Evolutionary conservation across 257 asterid species (phyloP), one percentile per base, ranked within the genome.

Genomic region (Scutellaria barbata): DNA sequence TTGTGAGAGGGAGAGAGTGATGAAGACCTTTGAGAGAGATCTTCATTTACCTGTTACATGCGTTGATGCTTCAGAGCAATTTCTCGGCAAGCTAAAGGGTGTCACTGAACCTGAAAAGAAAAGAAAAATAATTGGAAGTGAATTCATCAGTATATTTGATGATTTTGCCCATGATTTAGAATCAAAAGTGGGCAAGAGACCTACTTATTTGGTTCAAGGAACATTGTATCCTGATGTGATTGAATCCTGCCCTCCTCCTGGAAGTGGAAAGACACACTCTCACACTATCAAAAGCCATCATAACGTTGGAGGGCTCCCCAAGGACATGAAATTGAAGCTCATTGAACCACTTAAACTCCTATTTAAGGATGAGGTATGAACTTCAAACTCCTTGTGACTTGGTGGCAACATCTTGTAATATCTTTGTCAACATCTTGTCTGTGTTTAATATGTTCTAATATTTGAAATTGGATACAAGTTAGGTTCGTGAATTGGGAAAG

Each of bases 241-340:
- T 41, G 98, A 95, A 78, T 95, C 99, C 43, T 95, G 97, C 77
- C 98, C 98, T 0, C 99, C 99, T 51, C 99, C 99, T 59, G 99
- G 99, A 74, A 95, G 92, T 74, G 97, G 96, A 73, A 85, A 90
- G 76, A 88, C 96, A 33, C 99, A 92, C 86, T 95, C 99, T 22
- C 99, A 95, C 79, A 95, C 99, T 8, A 95, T 95, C 80, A 95
- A 95, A 81, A 92, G 98, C 65, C 99, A 95, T 68, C 99, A 95
- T 65, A 95, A 92, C 42, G 99, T 92, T 6, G 98, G 98, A 69
- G 99, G 99, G 68, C 95, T 95, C 41, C 99, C 99, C 2, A 92
- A 92, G 82, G 94, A 95, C 83, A 95, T 95, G 99, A 90, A 95
- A 65, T 71, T 95, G 81, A 92, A 88, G 90, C 97, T 95, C 45